phyloP scores from a whole-genome alignment of 176 grass and related monocot species.

The Rhynchospora breviuscula region DNA sequence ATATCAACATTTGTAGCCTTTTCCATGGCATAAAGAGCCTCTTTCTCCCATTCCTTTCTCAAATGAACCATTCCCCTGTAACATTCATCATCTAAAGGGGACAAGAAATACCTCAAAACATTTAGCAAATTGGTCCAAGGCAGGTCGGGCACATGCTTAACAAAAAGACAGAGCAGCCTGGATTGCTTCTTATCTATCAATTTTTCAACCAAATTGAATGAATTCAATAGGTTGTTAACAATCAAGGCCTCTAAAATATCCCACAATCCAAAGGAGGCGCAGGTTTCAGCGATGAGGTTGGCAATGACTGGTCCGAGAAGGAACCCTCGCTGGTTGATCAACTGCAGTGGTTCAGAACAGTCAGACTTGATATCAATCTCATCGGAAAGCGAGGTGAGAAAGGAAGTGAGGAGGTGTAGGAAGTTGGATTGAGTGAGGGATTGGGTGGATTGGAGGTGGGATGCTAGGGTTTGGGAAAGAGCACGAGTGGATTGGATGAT shows the following conservation, averaged over 20 bases:
- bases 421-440: conserved; percentile 26
- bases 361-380: conserved; percentile 31
- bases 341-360: not conserved
- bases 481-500: conserved; percentile 33
- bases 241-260: conserved; percentile 43
- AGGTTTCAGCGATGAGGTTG: conserved; percentile 33
- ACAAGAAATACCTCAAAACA: conserved; percentile 49
- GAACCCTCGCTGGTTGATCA: conserved; percentile 29
- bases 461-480: conserved; percentile 24
- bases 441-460: conserved; percentile 11
- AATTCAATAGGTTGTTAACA: conserved; percentile 31
- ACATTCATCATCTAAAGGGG: conserved; percentile 42
- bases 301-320: conserved; percentile 33
- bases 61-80: conserved; percentile 49
- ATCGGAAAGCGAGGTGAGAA: conserved; percentile 27
- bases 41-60: conserved; percentile 51
- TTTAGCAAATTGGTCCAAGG: conserved; percentile 49
- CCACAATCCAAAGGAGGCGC: conserved; percentile 23
- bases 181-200: conserved; percentile 34
- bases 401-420: conserved; percentile 33
- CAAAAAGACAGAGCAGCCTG: conserved; percentile 46
- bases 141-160: conserved; percentile 52
- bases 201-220: conserved; percentile 31
- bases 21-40: conserved; percentile 42
- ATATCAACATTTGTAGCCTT: conserved; percentile 30